phyloP scores from a whole-genome alignment of 176 grass and related monocot genomes.

The Oryza brachyantha region DNA sequence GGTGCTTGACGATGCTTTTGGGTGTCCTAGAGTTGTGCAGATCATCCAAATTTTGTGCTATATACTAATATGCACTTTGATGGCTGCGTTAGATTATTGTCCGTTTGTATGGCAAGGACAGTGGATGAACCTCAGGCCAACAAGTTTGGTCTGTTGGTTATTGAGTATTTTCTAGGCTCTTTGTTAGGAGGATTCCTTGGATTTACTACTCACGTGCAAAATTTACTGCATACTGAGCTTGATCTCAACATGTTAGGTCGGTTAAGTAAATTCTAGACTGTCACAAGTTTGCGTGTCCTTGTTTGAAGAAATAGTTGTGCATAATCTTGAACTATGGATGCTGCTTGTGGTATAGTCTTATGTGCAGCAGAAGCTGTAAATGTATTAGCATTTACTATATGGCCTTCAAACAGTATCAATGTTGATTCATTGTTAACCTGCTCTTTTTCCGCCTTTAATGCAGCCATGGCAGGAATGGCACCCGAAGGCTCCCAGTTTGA shows the following conservation, averaged over 20 bases:
- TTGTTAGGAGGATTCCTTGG: background rate
- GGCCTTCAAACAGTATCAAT: background rate
- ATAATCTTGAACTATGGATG: background rate
- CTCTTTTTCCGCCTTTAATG: background rate
- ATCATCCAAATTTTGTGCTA: background rate
- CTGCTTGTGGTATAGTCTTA: background rate
- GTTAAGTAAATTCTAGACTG: background rate
- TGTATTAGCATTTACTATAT: background rate
- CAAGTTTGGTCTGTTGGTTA: no score
- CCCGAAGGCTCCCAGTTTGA: constrained; percentile 57
- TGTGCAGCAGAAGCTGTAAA: background rate
- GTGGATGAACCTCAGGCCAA: background rate
- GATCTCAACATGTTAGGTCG: background rate
- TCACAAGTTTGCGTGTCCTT: background rate
- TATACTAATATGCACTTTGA: background rate
- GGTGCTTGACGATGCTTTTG: background rate
- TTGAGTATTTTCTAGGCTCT: background rate
- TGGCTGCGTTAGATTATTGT: background rate
- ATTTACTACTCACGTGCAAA: background rate
- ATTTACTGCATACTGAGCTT: background rate
- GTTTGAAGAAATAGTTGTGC: background rate
- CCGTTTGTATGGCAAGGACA: background rate
- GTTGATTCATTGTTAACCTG: background rate
- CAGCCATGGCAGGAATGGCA: constrained; percentile 57
- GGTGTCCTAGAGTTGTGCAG: background rate